Conservation (phyloP, 352 stramenopile genomes). For the Pythium monospermum region DNA sequence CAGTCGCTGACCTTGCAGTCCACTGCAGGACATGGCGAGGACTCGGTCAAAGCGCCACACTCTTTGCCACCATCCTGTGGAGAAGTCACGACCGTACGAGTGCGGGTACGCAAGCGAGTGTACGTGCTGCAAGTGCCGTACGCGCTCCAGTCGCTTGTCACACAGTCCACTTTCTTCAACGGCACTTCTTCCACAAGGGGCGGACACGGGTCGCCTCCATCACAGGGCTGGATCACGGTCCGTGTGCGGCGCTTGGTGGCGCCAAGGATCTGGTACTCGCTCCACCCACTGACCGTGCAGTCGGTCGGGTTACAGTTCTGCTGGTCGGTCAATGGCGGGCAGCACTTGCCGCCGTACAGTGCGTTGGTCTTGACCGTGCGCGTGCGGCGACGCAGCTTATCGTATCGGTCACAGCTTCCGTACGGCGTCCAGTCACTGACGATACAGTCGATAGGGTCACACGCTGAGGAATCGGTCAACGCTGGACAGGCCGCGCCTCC, state of each 20-base stretch:
- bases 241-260: constrained; percentile 40
- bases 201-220: constrained; percentile 41
- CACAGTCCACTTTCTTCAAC: constrained; percentile 35
- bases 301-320: constrained; percentile 65
- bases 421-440: constrained; percentile 48
- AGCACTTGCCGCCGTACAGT: constrained; percentile 41
- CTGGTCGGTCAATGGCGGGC: constrained; percentile 32
- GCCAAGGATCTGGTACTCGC: constrained; percentile 32
- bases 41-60: constrained; percentile 35
- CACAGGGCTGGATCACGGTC: constrained; percentile 25
- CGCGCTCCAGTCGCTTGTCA: constrained; percentile 37
- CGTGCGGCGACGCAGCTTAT: constrained; percentile 34
- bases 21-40: constrained; percentile 30
- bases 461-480: constrained; percentile 32
- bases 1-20: constrained; percentile 50
- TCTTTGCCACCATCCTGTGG: constrained; percentile 42
- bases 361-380: constrained; percentile 36
- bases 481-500: constrained; percentile 39
- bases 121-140: constrained; percentile 33
- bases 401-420: constrained; percentile 28
- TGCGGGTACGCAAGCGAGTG: constrained; percentile 40
- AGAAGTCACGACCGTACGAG: constrained; percentile 30
- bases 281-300: constrained; percentile 53
- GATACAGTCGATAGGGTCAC: constrained; percentile 44
- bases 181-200: constrained; percentile 36